These are phyloP conservation scores for Cutaneotrichosporon cutaneum DNA, from an alignment of 1,284 basidiomycete genomes.

Conservation along the genomic window DNA sequence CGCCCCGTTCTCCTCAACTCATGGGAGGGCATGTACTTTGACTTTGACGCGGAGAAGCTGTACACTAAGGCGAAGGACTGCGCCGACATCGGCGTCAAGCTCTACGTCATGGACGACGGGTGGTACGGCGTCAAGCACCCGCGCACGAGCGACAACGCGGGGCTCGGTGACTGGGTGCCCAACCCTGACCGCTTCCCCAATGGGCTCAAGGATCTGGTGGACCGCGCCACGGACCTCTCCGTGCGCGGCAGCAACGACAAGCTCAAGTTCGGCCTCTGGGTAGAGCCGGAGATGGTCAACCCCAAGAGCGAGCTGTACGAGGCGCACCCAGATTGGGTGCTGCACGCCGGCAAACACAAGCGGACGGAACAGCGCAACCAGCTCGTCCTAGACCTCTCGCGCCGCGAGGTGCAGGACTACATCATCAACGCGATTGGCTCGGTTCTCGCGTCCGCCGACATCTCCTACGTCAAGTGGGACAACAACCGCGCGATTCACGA, in stretches of 20 bases:
- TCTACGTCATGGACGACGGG: constrained; percentile 46
- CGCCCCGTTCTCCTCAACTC: constrained; percentile 40
- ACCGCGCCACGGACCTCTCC: constrained; percentile 9
- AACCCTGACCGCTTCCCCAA: constrained; percentile 35
- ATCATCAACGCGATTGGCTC: constrained; percentile 28
- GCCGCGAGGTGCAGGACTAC: constrained; percentile 37
- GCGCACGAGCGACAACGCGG: constrained; percentile 28
- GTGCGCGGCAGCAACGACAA: neutral
- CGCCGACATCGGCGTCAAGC: constrained; percentile 32
- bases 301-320: constrained; percentile 36
- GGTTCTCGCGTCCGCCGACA: constrained; percentile 28
- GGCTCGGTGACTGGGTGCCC: constrained; percentile 40
- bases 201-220: constrained; percentile 29
- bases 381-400: constrained; percentile 39
- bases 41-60: constrained; percentile 32
- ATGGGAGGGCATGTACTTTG: constrained; percentile 45
- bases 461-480: constrained; percentile 47
- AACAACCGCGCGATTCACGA: constrained; percentile 44
- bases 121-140: constrained; percentile 44
- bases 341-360: constrained; percentile 24
- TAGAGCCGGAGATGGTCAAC: constrained; percentile 48
- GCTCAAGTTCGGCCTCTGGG: constrained; percentile 40
- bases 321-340: constrained; percentile 39
- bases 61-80: constrained; percentile 28
- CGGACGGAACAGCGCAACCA: constrained; percentile 35